Evolutionary conservation across 257 asterid genomes (phyloP), one percentile per base, ranked within the genome.

Genomic region (Cynanchum wilfordii): DNA sequence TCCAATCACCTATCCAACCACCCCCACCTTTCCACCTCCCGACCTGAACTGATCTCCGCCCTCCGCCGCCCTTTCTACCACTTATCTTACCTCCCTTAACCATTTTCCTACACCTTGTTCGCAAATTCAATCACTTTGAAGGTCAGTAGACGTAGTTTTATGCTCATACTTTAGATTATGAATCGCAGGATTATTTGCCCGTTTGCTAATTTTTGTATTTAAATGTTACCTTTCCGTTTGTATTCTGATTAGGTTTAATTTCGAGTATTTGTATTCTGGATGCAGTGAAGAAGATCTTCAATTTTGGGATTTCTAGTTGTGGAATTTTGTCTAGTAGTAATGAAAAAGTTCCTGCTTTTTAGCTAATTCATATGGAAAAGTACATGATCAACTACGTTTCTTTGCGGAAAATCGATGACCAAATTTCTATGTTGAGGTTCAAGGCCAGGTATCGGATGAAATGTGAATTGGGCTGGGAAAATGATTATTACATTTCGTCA

Each of bases 171-270:
- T 52, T 42, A 51, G 20, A 30, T 40, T 42, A 60, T n/a, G 1
- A 22, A 56, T 56, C 38, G 27, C 25, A 25, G 20, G 66, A 73
- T 52, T 2, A 38, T 10, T 22, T 22, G 3, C 59, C 33, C 30
- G 33, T 16, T 19, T 1, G 10, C 59, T 55, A 55, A 55, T 25
- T 58, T 58, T 10, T 11, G 22, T 6, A 33, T 63, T 38, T 42
- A 8, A 47, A 59, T 54, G 42, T 54, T 75, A 6, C 25, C 22
- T 10, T 57, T 44, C n/a, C 22, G 36, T 29, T 15, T 57, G 20
- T 33, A 20, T 13, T 56, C 52, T 75, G 59, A 20, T 45, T 65
- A 65, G 70, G 52, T 65, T n/a, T 10, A 65, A 22, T 65, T 38
- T 42, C 30, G 9, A 59, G 52, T 10, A 42, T 57, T 25, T 0